Percentiles rank a stretch among this genome's conserved stretches.
Conservation (phyloP, 192 early-diverging fungal species). For the Dissophora globulifera region DNA sequence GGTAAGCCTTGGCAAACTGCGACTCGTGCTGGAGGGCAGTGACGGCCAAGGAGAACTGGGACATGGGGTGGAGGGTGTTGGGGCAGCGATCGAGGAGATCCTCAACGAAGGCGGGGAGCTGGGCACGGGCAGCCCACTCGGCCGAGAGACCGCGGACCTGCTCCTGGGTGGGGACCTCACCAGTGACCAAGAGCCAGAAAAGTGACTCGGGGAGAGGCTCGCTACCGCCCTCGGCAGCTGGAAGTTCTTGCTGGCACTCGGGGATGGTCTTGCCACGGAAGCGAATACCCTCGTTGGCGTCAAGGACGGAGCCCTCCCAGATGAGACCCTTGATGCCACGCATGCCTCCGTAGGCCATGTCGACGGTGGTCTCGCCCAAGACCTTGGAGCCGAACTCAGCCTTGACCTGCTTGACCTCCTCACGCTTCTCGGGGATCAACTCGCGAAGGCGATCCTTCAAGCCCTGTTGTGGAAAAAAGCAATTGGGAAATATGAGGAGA, state of each 20-base stretch:
- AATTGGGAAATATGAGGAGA: neutral
- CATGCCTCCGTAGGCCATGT: conserved; percentile 99
- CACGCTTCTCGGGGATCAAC: conserved; percentile 95
- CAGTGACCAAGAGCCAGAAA: conserved; percentile 98
- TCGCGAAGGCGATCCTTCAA: conserved; percentile 95
- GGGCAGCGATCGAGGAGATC: conserved; percentile 99
- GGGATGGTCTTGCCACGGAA: conserved; percentile 97
- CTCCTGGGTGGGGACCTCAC: conserved; percentile 93
- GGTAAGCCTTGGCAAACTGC: conserved; percentile 97
- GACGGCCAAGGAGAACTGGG: conserved; percentile 96
- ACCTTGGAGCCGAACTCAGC: conserved; percentile 90
- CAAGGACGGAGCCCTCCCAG: conserved; percentile 98
- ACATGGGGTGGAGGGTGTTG: conserved; percentile 99
- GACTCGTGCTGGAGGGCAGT: conserved; percentile 98
- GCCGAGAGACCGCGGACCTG: conserved; percentile 91
- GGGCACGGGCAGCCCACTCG: conserved; percentile 96
- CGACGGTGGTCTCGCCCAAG: conserved; percentile 95
- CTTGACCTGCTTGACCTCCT: conserved; percentile 94
- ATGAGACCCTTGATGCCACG: conserved; percentile 99
- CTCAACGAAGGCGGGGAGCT: conserved; percentile 93
- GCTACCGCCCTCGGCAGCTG: conserved; percentile 83
- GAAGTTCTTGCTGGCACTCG: conserved; percentile 94
- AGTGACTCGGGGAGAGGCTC: conserved; percentile 99
- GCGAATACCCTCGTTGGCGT: conserved; percentile 98
- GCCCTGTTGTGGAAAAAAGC: conserved; percentile 60